Evolutionary conservation across 2,329 filamentous ascomycete species (phyloP).

Genomic region (Penicillium sp.): DNA sequence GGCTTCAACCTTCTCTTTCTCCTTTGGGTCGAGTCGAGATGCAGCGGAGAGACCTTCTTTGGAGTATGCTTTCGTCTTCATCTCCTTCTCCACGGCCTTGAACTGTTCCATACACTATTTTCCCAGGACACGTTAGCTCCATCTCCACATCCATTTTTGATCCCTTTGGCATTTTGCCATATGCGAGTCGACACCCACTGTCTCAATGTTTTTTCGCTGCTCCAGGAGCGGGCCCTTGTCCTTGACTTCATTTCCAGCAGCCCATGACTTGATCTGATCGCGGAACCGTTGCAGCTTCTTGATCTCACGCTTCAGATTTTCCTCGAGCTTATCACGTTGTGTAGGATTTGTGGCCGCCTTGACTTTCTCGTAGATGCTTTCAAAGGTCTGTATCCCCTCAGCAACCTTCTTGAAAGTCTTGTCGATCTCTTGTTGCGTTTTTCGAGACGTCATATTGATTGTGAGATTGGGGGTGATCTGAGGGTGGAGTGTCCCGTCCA

Average conservation of each 20-base stretch:
- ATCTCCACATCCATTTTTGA: conserved; percentile 1
- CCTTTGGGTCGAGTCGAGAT: conserved; percentile 91
- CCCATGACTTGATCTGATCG: conserved; percentile 99
- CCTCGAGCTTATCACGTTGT: conserved; percentile 97
- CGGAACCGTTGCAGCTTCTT: conserved; percentile 97
- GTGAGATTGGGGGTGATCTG: conserved; percentile 19
- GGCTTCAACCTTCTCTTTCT: conserved; percentile 86
- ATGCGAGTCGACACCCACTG: conserved; percentile 49
- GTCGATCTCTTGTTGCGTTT: conserved; percentile 96
- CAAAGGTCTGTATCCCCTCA: conserved; percentile 87
- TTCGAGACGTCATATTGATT: conserved; percentile 76
- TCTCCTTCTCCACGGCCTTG: conserved; percentile 99
- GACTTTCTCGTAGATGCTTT: conserved; percentile 96
- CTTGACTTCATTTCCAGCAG: conserved; percentile 97
- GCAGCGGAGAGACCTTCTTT: conserved; percentile 93
- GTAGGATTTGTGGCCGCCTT: conserved; percentile 84
- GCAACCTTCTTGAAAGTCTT: conserved; percentile 99
- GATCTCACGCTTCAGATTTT: conserved; percentile 97
- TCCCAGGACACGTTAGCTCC: conserved; percentile 22
- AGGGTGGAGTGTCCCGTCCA: conserved; percentile 11
- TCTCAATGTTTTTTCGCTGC: conserved; percentile 93
- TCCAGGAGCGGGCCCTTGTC: conserved; percentile 95
- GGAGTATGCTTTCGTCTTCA: conserved; percentile 99
- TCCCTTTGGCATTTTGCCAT: background rate
- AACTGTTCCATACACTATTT: conserved; percentile 81